These are phyloP conservation scores for Chlorella variabilis DNA, from an alignment of 163 green algal species.

Conservation along the genomic window DNA sequence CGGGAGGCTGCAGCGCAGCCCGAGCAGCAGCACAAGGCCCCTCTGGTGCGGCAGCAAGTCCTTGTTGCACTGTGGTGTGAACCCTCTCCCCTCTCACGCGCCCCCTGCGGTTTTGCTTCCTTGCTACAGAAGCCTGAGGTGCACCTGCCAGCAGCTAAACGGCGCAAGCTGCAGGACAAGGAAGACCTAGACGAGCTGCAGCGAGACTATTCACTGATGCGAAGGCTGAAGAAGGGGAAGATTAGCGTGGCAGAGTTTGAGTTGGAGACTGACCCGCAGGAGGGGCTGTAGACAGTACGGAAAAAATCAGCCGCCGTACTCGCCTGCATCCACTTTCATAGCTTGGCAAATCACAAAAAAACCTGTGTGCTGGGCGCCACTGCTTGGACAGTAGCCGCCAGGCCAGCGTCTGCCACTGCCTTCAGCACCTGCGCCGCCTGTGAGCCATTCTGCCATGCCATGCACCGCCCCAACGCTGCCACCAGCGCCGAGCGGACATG, in stretches of 20 bases:
- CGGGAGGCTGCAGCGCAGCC: background rate
- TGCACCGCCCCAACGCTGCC: conserved; percentile 3
- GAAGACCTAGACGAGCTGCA: conserved; percentile 83
- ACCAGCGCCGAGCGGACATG: conserved; percentile 2
- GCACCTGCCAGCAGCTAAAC: conserved; percentile 79
- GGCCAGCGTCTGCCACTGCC: background rate
- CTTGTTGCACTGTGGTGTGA: background rate
- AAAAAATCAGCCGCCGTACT: too few relatives aligned
- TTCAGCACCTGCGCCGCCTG: background rate
- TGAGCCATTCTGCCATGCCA: conserved; percentile 1
- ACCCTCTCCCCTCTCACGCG: background rate
- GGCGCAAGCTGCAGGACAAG: conserved; percentile 68
- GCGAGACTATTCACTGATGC: conserved; percentile 77
- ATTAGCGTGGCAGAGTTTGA: conserved; percentile 58
- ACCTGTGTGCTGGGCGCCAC: background rate
- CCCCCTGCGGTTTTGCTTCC: background rate
- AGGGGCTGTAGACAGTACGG: too few relatives aligned
- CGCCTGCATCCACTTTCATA: too few relatives aligned
- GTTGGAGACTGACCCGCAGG: background rate
- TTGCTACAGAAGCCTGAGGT: conserved; percentile 6
- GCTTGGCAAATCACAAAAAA: conserved; percentile 5
- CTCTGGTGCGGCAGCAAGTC: background rate
- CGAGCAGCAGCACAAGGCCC: conserved; percentile 3
- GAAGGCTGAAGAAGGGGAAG: conserved; percentile 90
- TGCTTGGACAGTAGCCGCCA: background rate